Conservation (phyloP, 345 rosid species). For the Viola odorata region DNA sequence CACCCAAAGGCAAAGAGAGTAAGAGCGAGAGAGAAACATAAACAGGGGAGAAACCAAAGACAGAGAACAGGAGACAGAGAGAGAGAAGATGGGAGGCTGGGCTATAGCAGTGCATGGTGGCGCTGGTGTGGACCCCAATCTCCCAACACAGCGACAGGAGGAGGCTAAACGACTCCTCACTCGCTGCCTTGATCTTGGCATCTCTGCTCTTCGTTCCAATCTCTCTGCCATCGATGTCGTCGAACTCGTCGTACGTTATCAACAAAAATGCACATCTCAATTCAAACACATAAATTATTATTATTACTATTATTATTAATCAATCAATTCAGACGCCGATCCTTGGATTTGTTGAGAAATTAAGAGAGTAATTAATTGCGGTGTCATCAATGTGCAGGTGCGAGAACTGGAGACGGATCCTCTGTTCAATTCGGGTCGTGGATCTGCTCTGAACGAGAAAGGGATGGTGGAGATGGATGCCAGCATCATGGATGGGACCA, state of each 20-base stretch:
- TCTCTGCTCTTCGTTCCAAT: constrained; percentile 70
- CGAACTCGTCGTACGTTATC: constrained; percentile 66
- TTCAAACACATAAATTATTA: neutral
- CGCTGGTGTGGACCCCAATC: constrained; percentile 97
- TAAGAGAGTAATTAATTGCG: no score
- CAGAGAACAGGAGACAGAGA: constrained; percentile 1
- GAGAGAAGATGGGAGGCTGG: constrained; percentile 65
- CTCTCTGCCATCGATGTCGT: constrained; percentile 85
- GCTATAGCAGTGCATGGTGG: constrained; percentile 99
- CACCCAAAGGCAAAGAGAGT: constrained; percentile 1
- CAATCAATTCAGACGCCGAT: no score
- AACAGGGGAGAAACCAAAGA: neutral
- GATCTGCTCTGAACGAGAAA: constrained; percentile 81
- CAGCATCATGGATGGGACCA: constrained; percentile 88
- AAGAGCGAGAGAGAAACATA: neutral
- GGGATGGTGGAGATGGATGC: constrained; percentile 99
- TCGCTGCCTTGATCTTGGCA: constrained; percentile 86
- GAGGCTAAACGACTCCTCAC: constrained; percentile 76
- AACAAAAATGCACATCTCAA: no score
- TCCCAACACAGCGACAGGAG: constrained; percentile 72
- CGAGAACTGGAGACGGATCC: constrained; percentile 87
- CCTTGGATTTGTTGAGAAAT: no score
- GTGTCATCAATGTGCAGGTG: constrained; percentile 44
- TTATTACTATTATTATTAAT: no score
- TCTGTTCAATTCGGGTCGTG: constrained; percentile 92